Evolutionary conservation across 192 early-diverging fungal genomes (phyloP).

Genomic region (Entomortierella parvispora): DNA sequence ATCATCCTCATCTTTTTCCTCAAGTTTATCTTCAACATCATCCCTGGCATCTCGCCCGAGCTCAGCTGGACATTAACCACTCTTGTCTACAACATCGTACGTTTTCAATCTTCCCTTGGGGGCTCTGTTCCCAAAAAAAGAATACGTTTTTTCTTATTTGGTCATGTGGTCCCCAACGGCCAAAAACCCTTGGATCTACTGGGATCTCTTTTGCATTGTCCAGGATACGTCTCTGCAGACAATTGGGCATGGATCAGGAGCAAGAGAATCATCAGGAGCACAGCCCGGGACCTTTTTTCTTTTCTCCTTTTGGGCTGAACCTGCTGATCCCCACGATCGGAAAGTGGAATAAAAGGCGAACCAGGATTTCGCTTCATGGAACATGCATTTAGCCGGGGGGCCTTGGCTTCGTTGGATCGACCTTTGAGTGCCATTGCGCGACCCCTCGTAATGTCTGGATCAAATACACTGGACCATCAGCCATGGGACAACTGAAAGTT

Average conservation of each 20-base stretch:
- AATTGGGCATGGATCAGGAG: too few species aligned
- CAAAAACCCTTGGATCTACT: not conserved
- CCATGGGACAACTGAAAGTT: too few species aligned
- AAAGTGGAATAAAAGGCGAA: not conserved
- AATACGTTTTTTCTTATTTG: not conserved
- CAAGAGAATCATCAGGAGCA: too few species aligned
- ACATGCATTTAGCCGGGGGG: constrained; percentile 38
- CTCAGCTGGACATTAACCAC: constrained; percentile 98
- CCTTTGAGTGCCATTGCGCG: too few species aligned
- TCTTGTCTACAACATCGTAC: constrained; percentile 87
- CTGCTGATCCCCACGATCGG: too few species aligned
- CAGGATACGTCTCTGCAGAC: not conserved
- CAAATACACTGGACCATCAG: too few species aligned
- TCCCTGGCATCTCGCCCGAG: constrained; percentile 93
- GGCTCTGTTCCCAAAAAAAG: not conserved
- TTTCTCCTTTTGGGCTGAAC: not conserved
- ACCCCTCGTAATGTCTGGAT: too few species aligned
- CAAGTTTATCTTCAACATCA: constrained; percentile 80
- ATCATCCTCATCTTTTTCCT: constrained; percentile 84
- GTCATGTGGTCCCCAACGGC: not conserved
- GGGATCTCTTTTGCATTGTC: not conserved
- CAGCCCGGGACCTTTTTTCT: not conserved
- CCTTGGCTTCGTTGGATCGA: too few species aligned
- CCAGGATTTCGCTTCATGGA: constrained; percentile 2
- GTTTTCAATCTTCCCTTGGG: constrained; percentile 16